Conservation (phyloP, 78 protist genomes). For the Tieghemostelium lacteum region DNA sequence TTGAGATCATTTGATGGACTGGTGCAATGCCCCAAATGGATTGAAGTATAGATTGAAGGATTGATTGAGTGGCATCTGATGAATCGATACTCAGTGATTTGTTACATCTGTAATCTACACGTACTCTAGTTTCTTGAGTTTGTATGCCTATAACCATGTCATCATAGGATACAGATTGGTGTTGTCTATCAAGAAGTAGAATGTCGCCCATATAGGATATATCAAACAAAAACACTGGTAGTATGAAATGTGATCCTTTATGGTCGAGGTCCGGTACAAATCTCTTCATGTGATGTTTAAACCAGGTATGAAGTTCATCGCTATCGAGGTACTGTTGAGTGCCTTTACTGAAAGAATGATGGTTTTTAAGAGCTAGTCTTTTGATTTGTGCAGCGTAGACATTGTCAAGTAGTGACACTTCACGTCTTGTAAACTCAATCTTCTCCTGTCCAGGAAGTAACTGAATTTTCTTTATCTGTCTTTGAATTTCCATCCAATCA, state of each 20-base stretch:
- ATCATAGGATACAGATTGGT: slow-evolving; percentile 43
- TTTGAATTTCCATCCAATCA: slow-evolving; percentile 52
- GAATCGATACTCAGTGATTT: slow-evolving; percentile 19
- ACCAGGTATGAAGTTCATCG: slow-evolving; percentile 56
- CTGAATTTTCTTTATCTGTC: not conserved
- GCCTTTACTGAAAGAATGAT: slow-evolving; percentile 61
- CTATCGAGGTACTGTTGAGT: slow-evolving; percentile 63
- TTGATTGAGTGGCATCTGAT: slow-evolving; percentile 64
- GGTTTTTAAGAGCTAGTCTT: slow-evolving; percentile 15
- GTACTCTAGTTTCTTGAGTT: slow-evolving; percentile 40
- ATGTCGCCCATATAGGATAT: slow-evolving; percentile 43
- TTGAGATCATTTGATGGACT: not conserved
- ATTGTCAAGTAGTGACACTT: slow-evolving; percentile 26
- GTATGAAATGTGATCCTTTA: not conserved
- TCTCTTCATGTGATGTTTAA: slow-evolving; percentile 1
- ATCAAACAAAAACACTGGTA: slow-evolving; percentile 62
- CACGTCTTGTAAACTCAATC: slow-evolving; percentile 29
- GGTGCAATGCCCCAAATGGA: slow-evolving; percentile 60
- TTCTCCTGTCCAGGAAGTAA: not conserved
- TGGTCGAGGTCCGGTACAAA: slow-evolving; percentile 29
- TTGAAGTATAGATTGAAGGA: slow-evolving; percentile 1
- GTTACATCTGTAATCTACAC: slow-evolving; percentile 23
- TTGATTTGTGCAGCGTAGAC: slow-evolving; percentile 51
- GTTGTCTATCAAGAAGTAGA: slow-evolving; percentile 34
- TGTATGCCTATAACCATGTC: slow-evolving; percentile 74